phyloP scores from a whole-genome alignment of 441 rosid genomes.

The Gossypium schwendimanii region DNA sequence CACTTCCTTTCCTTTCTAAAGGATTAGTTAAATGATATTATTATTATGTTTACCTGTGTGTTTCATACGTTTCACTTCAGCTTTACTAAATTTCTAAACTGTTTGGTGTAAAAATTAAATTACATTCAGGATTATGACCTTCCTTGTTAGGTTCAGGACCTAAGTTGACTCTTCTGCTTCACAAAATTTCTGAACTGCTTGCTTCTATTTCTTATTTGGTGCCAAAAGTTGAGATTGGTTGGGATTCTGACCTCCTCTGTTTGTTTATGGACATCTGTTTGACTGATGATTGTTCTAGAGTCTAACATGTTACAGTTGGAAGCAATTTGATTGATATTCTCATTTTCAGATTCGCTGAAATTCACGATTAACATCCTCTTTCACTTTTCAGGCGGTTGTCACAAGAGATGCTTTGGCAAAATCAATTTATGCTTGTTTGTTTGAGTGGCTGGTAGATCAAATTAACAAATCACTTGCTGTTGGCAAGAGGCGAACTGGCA shows the following conservation, averaged over 20 bases:
- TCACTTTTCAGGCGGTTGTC: conserved; percentile 65
- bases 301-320: background rate
- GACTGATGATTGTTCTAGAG: background rate
- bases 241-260: background rate
- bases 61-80: background rate
- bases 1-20: background rate
- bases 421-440: conserved; percentile 81
- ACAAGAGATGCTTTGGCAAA: conserved; percentile 97
- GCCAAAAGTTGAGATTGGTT: background rate
- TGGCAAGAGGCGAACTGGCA: conserved; percentile 88
- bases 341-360: background rate
- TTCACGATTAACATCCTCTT: background rate
- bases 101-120: background rate
- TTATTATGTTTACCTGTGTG: background rate
- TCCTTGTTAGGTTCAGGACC: background rate
- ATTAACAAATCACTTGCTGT: conserved; percentile 93
- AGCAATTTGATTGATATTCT: background rate
- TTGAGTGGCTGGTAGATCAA: conserved; percentile 95
- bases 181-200: background rate
- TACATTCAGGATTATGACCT: background rate
- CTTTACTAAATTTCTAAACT: background rate
- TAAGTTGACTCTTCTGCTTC: background rate
- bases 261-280: background rate
- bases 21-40: background rate
- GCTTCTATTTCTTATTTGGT: background rate